Evolutionary conservation across 2,329 filamentous ascomycete genomes (phyloP), one percentile per base, ranked within the genome.

Genomic region (Sporothrix mexicana): DNA sequence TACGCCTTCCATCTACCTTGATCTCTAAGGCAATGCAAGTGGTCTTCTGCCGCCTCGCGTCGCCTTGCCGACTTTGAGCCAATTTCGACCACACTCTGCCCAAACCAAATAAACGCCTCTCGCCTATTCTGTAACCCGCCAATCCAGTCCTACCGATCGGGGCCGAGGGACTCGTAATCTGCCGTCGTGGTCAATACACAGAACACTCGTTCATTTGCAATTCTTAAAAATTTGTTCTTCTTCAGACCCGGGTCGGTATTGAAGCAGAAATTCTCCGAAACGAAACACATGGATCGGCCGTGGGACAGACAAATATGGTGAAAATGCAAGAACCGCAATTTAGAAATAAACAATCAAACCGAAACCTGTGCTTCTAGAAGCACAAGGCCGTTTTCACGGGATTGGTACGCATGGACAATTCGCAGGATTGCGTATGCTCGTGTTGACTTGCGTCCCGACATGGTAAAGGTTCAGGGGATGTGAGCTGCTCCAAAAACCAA

Each of bases 31-130:
- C 20, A 17, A 20, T 20, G 47, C 13, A 15, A 53, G 51, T 13
- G 3, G 10, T 25, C 0, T 25, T 23, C n/a, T 64, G 61, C 41
- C 41, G 30, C 41, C 61, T 45, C 41, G 41, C 61, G 61, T 66
- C 41, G 20, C 61, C 61, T 66, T 64, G 61, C 61, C 61, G 9
- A 45, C 30, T 3, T 64, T 64, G 61, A 64, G 41, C 41, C 61
- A 25, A 36, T 7, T 7, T 6, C 45, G n/a, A 30, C 51, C 15
- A 30, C 55, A 10, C 25, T 20, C n/a, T n/a, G 3, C 57, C 30
- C 30, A 36, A 36, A 36, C 30, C 30, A 36, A 36, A 36, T 17
- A 36, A 61, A 43, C 15, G 2, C 36, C 3, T 20, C 59, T 59
- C 55, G 36, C 36, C 59, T 23, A 13, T 55, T 55, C 3, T 12